These are phyloP conservation scores for Heliamphora exappendiculata DNA, from an alignment of 148 eudicot genomes.

Conservation along the genomic window DNA sequence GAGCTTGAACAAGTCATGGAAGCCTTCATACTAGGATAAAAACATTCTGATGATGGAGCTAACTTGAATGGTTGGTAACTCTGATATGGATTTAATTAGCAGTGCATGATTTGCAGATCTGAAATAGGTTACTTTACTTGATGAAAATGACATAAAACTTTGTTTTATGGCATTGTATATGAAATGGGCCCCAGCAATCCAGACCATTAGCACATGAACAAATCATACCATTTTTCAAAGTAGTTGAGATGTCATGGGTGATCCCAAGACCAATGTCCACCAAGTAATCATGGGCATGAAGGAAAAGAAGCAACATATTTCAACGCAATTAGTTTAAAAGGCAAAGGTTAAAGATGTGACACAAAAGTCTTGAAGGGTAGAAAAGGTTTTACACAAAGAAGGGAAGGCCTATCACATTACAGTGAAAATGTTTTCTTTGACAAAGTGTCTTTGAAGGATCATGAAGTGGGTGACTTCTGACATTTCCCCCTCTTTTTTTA, in stretches of 20 bases:
- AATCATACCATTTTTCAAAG: neutral
- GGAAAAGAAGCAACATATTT: neutral
- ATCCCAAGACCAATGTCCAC: slow-evolving; percentile 1
- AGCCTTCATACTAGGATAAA: too few species aligned
- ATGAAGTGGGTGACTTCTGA: too few species aligned
- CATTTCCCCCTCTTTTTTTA: too few species aligned
- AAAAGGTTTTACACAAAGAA: too few species aligned
- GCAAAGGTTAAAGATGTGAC: neutral
- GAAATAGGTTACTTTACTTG: too few species aligned
- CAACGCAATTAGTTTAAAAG: neutral
- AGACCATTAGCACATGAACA: neutral
- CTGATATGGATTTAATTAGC: neutral
- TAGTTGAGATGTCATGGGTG: neutral
- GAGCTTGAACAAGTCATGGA: too few species aligned
- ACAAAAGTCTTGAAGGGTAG: neutral
- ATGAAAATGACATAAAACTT: too few species aligned
- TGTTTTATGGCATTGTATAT: neutral
- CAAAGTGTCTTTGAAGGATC: too few species aligned
- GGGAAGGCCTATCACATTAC: too few species aligned
- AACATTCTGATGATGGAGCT: neutral
- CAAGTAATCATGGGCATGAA: neutral
- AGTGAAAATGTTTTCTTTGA: too few species aligned
- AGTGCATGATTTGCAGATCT: neutral
- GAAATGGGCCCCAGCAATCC: neutral
- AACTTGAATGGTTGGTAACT: neutral